A percentile compares a stretch with the other conserved stretches of the same genome.
These are phyloP conservation scores for Eutypella sp. DNA, from an alignment of 2,329 filamentous ascomycete genomes.

Conservation along the genomic window DNA sequence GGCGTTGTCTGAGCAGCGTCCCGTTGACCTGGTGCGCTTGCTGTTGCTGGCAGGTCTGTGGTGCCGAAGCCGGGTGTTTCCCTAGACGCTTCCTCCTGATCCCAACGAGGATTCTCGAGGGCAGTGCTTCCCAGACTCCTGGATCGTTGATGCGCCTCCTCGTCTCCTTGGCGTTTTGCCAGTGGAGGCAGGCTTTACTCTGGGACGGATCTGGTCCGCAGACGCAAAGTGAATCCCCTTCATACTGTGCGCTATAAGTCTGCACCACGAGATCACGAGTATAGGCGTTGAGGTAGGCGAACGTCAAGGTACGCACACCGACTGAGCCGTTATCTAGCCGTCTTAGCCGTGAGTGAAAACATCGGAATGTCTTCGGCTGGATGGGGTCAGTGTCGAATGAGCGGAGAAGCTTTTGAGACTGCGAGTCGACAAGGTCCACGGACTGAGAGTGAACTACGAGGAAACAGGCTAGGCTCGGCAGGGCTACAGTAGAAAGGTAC, in stretches of 20 bases:
- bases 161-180: conserved; percentile 46
- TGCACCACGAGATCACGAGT: conserved; percentile 61
- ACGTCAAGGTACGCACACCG: conserved; percentile 56
- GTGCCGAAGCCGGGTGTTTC: conserved; percentile 15
- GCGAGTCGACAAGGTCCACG: conserved; percentile 58
- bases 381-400: conserved; percentile 57
- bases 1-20: conserved; percentile 27
- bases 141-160: conserved; percentile 54
- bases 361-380: conserved; percentile 54
- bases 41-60: conserved; percentile 10
- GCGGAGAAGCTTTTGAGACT: conserved; percentile 52
- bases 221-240: conserved; percentile 54
- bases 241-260: conserved; percentile 51
- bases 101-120: conserved; percentile 57
- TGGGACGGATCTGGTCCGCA: conserved; percentile 37
- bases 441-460: conserved; percentile 53
- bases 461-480: conserved; percentile 55
- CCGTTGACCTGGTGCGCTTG: conserved; percentile 11
- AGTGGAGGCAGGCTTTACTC: conserved; percentile 42
- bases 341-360: conserved; percentile 49
- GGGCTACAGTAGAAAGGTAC: conserved; percentile 52
- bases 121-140: conserved; percentile 60
- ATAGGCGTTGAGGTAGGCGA: conserved; percentile 57
- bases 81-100: conserved; percentile 43
- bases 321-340: conserved; percentile 49